Conservation (phyloP, 2,329 filamentous ascomycete species). For the Penicillium frequentans region DNA sequence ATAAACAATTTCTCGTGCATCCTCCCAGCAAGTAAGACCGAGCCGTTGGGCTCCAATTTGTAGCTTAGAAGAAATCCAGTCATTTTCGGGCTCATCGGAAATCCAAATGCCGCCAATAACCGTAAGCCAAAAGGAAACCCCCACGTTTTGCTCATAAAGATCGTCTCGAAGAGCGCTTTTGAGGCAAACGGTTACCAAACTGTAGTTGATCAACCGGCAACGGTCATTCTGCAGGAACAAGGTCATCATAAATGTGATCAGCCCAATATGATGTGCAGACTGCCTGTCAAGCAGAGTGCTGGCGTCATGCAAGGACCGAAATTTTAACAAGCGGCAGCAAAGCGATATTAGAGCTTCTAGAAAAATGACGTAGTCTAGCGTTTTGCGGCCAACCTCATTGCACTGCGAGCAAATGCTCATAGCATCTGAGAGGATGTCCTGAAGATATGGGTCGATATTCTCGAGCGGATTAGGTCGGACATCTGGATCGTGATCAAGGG, state of each 20-base stretch:
- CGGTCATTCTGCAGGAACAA: background rate
- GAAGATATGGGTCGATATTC: conserved; percentile 2
- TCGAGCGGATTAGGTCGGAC: background rate
- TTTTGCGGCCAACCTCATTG: background rate
- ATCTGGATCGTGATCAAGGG: background rate
- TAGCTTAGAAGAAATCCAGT: background rate
- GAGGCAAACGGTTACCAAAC: background rate
- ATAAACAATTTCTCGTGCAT: background rate
- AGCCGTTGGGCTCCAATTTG: background rate
- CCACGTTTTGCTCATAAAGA: background rate
- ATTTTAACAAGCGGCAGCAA: conserved; percentile 7
- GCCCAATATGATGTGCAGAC: background rate
- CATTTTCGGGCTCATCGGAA: background rate
- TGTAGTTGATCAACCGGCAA: background rate
- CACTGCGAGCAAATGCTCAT: conserved; percentile 1
- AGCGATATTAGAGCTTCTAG: conserved; percentile 9
- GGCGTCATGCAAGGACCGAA: conserved; percentile 1
- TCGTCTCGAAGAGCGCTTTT: background rate
- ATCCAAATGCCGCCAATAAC: background rate
- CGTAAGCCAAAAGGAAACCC: background rate
- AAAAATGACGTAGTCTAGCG: conserved; percentile 1
- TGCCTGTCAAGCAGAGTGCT: background rate
- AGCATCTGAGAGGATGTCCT: background rate
- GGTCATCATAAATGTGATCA: background rate
- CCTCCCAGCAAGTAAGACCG: background rate